Evolutionary conservation across 2,329 filamentous ascomycete genomes (phyloP), one percentile per base, ranked within the genome.

Genomic region (Neodidymelliopsis sp.): DNA sequence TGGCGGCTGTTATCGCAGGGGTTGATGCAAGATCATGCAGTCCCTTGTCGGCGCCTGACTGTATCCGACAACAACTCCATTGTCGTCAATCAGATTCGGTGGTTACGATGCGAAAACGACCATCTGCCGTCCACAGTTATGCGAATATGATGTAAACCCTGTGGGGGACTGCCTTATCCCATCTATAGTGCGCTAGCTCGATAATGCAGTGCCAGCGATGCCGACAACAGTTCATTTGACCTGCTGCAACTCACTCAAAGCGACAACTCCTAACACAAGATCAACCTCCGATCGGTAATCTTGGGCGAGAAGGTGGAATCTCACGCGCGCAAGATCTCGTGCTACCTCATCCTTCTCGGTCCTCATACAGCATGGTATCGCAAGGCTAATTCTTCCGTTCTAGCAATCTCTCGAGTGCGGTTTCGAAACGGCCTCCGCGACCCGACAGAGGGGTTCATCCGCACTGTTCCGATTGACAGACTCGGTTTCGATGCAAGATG

Each of bases 1-100:
- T 8, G 12, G 24, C 27, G 22, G n/a, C 16, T 16, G 12, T 28
- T 6, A 28, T 37, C 28, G 27, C 31, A 36, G 33, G 38, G 45
- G 16, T 42, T 33, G 25, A 37, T 49, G 45, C 45, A 33, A 49
- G 45, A 49, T 49, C 45, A 49, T 49, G 45, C 37, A 42, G 33
- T 8, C 45, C 45, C 45, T 10, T 49, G 38, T 37, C 13, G 19
- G 22, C 27, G 13, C 24, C 19, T 35, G 13, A 15, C 25, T 36
- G 22, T 6, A 22, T 23, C 37, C 37, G 25, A 31, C 15, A 22
- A 20, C 11, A 27, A 34, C 22, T 8, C 16, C 22, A 16, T 28
- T 5, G 9, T 31, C 22, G 16, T 33, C 19, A 12, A 31, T 13
- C 23, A 25, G 37, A 41, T 16, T 42, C 25, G 33, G 25, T 19